Conservation (phyloP, 345 rosid genomes). For the Eucalyptus coolabah region DNA sequence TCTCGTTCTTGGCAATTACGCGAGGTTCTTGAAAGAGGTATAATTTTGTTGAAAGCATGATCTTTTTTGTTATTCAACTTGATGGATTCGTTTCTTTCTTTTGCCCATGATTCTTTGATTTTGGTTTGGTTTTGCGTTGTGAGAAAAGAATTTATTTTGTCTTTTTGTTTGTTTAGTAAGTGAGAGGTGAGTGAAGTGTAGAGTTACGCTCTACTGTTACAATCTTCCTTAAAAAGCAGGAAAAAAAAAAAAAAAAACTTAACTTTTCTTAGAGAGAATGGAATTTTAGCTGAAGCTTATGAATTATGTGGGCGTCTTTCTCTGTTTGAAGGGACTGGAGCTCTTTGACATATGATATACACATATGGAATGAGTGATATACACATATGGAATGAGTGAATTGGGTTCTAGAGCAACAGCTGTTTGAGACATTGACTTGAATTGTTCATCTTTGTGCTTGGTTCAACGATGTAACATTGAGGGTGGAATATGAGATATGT, state of each 20-base stretch:
- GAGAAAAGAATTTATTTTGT: neutral
- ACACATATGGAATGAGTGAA: neutral
- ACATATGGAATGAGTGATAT: neutral
- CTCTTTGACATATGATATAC: neutral
- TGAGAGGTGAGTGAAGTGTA: neutral
- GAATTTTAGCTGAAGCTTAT: neutral
- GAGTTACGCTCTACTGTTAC: neutral
- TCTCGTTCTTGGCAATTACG: constrained; percentile 74
- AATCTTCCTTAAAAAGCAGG: neutral
- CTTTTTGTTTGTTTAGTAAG: neutral
- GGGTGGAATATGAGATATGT: neutral
- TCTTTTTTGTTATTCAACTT: neutral
- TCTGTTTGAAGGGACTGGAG: neutral
- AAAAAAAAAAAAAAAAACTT: no score
- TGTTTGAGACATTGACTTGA: neutral
- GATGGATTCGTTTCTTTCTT: neutral
- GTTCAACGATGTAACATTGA: neutral
- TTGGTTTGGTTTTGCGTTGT: neutral
- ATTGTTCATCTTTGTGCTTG: neutral
- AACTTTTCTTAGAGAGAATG: neutral
- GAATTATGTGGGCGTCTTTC: neutral
- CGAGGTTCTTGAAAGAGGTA: constrained; percentile 85
- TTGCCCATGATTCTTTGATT: neutral
- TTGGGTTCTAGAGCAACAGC: neutral
- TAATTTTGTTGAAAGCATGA: neutral